Conservation (phyloP, 306 rosid species). For the Clitoria ternatea region DNA sequence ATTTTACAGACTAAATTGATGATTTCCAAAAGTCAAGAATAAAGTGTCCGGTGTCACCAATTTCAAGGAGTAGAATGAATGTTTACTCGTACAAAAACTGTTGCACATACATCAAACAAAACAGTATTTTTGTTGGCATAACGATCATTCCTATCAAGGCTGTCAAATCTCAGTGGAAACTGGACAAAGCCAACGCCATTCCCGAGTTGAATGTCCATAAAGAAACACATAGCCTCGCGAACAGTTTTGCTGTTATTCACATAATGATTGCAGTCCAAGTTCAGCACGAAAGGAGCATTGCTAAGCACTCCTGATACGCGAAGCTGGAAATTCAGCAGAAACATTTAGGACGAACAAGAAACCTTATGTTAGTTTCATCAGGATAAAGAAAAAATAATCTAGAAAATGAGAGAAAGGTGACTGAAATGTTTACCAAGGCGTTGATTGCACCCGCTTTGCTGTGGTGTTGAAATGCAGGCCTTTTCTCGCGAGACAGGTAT, state of each 20-base stretch:
- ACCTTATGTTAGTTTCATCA: neutral
- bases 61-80: neutral
- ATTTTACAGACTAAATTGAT: too few relatives aligned
- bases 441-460: slow-evolving; percentile 95
- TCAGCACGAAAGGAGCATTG: slow-evolving; percentile 86
- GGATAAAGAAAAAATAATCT: slow-evolving; percentile 3
- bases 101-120: slow-evolving; percentile 66
- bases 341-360: neutral
- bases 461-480: slow-evolving; percentile 91
- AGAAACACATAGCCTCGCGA: slow-evolving; percentile 94
- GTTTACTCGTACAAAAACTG: neutral
- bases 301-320: slow-evolving; percentile 92
- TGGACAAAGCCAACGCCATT: slow-evolving; percentile 81
- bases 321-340: slow-evolving; percentile 56
- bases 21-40: too few relatives aligned
- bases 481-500: slow-evolving; percentile 91
- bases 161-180: slow-evolving; percentile 89
- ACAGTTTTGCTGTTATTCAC: slow-evolving; percentile 81
- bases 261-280: slow-evolving; percentile 96
- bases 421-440: slow-evolving; percentile 59
- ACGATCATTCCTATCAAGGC: slow-evolving; percentile 84
- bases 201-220: slow-evolving; percentile 89
- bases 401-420: slow-evolving; percentile 12
- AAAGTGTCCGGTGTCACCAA: too few relatives aligned
- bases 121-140: slow-evolving; percentile 94